Evolutionary conservation across 2,329 filamentous ascomycete species (phyloP), one percentile per base, ranked within the genome.

Genomic region (Cladosporium sp.): DNA sequence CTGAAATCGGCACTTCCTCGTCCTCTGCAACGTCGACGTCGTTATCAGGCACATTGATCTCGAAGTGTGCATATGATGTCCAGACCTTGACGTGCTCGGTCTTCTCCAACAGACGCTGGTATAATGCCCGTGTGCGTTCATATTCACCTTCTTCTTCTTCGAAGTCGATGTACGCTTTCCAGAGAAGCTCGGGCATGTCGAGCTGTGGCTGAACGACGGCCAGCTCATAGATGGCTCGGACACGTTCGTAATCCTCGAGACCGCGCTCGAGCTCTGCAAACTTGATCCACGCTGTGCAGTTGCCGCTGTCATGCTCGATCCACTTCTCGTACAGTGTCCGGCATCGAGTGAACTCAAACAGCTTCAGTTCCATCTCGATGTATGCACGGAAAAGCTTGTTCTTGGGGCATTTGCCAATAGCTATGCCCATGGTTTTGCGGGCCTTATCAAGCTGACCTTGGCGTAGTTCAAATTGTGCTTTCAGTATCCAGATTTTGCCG

Each of bases 71-170:
- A 76, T 93, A 99, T 73, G 90, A 93, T 74, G 94, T 96, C 94
- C 94, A 99, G 61, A 99, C 94, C 80, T 97, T 99, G 80, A 97
- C 92, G 71, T 99, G 94, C 70, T 94, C 88, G n/a, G 94, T 96
- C 85, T 95, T 97, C 69, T 90, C 82, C 43, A 99, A 82, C 12
- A 99, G 82, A 7, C 93, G 85, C 78, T 97, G 93, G 76, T 97
- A 99, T 45, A 99, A 79, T 3, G 79, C 78, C 51, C 94, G 83
- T 4, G 92, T 91, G 51, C 87, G 82, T 55, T 92, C 90, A 74
- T 93, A 97, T 74, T 97, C 91, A 69, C 87, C 90, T 74, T 96
- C 91, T 68, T 96, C 91, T 71, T 97, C 93, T 75, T 99, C 94
- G 70, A 97, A 97, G 74, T 99, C 94, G 67, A 99, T 97, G 74